phyloP scores from a whole-genome alignment of 108 stramenopile genomes.

The Mediolabrus comicus region DNA sequence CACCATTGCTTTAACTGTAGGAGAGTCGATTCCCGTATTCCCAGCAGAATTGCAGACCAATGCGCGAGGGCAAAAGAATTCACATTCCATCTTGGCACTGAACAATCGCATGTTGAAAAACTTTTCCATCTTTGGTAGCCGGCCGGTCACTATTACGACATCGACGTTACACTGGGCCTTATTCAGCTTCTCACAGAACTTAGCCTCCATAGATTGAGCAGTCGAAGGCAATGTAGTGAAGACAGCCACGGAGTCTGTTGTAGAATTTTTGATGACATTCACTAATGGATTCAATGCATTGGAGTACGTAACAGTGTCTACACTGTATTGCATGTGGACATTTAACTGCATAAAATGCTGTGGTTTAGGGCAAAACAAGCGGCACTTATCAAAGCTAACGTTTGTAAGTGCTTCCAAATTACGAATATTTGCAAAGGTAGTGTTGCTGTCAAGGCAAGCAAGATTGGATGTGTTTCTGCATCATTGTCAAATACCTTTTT shows the following conservation, averaged over 20 bases:
- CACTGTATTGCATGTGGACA: not conserved
- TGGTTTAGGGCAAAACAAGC: not conserved
- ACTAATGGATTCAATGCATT: not conserved
- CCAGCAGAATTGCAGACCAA: not conserved
- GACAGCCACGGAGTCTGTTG: not conserved
- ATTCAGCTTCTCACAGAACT: not conserved
- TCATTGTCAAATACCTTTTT: not conserved
- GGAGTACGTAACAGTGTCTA: not conserved
- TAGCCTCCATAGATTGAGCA: not conserved
- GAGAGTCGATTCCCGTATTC: not conserved
- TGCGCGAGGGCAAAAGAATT: not conserved
- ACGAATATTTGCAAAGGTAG: not conserved
- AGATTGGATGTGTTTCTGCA: not conserved
- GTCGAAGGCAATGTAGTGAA: not conserved
- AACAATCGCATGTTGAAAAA: not conserved
- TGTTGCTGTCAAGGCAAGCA: not conserved
- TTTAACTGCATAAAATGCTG: not conserved
- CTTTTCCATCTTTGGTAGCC: not conserved
- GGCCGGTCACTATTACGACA: not conserved
- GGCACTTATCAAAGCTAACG: not conserved
- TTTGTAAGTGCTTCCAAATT: not conserved
- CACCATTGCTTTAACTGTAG: not conserved
- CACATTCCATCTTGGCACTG: not conserved
- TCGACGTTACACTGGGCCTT: not conserved
- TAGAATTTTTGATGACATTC: not conserved